These are phyloP conservation scores for Elsinoe ampelina DNA, from an alignment of 2,329 filamentous ascomycete genomes.

Conservation along the genomic window DNA sequence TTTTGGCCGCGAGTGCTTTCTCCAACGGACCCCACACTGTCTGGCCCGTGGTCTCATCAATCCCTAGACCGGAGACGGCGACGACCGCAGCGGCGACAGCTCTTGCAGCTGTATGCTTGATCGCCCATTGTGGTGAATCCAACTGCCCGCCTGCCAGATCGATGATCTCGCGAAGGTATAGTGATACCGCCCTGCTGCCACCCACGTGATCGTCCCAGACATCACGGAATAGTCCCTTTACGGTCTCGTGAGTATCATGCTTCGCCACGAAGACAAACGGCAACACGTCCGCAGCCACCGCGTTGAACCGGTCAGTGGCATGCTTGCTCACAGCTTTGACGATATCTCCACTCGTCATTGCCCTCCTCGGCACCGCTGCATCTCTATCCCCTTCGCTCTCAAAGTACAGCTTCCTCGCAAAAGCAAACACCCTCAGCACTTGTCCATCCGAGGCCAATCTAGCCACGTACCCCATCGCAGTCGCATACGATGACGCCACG, in stretches of 20 bases:
- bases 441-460: constrained; percentile 52
- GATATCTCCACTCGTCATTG: constrained; percentile 69
- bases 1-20: constrained; percentile 74
- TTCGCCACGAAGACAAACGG: constrained; percentile 84
- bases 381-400: constrained; percentile 63
- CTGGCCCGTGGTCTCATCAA: constrained; percentile 48
- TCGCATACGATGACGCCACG: constrained; percentile 80
- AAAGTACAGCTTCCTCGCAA: constrained; percentile 65
- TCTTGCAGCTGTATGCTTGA: constrained; percentile 81
- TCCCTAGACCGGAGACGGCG: constrained; percentile 47
- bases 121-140: constrained; percentile 74
- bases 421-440: constrained; percentile 45
- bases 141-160: constrained; percentile 57
- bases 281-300: constrained; percentile 63
- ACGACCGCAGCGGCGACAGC: constrained; percentile 65
- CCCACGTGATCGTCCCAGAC: constrained; percentile 90
- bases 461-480: constrained; percentile 75
- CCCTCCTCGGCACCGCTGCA: constrained; percentile 31
- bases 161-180: constrained; percentile 79
- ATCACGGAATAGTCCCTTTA: constrained; percentile 67
- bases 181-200: constrained; percentile 66
- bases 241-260: constrained; percentile 74
- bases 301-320: constrained; percentile 78
- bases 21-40: constrained; percentile 76
- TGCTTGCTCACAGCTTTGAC: constrained; percentile 74